Evolutionary conservation across 2,329 filamentous ascomycete species (phyloP), one percentile per base, ranked within the genome.

Genomic region (Aspergillus flavus): DNA sequence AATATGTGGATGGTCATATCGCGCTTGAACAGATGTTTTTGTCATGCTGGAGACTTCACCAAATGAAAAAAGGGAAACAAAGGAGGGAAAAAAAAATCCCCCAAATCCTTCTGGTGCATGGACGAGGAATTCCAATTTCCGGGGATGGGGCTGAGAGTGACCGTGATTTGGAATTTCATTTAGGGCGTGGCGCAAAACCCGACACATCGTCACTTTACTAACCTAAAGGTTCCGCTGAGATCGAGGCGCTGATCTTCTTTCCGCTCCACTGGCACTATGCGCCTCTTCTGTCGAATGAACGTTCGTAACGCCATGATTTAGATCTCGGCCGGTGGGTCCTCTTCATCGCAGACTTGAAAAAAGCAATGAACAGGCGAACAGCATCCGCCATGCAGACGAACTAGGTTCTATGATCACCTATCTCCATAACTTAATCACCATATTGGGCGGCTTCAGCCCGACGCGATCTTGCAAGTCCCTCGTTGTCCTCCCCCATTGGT

Each of bases 141-240:
- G 57, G 48, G 61, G 48, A 62, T 62, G 48, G 57, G 61, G 52
- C 52, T 55, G 52, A 55, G 61, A 52, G 56, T 64, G 43, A 30
- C 56, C 39, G 54, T 65, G 63, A 71, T 71, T 71, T 71, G 69
- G 69, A 69, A 72, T 71, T 69, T 32, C 16, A 58, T 61, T 62
- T 61, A 62, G 65, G 62, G 63, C 61, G 66, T 66, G 65, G 66
- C 67, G 68, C 65, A 66, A 53, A 63, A 54, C 59, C 64, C 64
- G 57, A 65, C 63, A 63, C 59, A 64, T 63, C 64, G 57, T 65
- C 55, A 58, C 61, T 61, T 39, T 12, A 23, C 52, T 39, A 41
- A 55, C 46, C 46, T 48, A 32, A 54, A 64, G 45, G 53, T 59
- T 65, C 61, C 61, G 58, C 65, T 61, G 45, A 68, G 63, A 68